Evolutionary conservation across 1,284 basidiomycete species (phyloP), one percentile per base, ranked within the genome.

Genomic region (Xerocomus minutiporus): DNA sequence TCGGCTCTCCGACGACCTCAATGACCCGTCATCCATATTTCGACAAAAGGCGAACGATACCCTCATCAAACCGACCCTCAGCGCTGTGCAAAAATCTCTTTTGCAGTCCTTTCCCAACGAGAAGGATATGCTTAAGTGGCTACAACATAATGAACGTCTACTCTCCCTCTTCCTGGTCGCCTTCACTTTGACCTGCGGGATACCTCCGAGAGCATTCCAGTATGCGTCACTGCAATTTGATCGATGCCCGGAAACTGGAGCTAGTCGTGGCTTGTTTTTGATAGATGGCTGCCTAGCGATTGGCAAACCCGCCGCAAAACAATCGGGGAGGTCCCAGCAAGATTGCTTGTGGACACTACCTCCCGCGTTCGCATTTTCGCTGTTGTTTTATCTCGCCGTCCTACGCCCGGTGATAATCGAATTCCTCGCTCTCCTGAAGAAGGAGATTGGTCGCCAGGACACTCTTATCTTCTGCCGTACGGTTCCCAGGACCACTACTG

Each of bases 271-370:
- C 8, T 6, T 55, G 0, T 55, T 55, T n/a, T 35, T 55, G 46
- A 55, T 55, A 8, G 42, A 48, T 20, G 46, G 51, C 3, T 11
- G 11, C 36, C 36, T 56, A 0, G 48, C 48, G 12, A 51, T 56
- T 12, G 53, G 40, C 1, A 56, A 48, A 23, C 53, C 53, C 11
- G 23, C 13, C 12, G 41, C 53, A 6, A 55, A 56, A 12, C 48
- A 51, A 5, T 15, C 28, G 20, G 26, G 36, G 1, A 12, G 17
- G 26, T 29, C 15, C 12, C 8, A 11, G 23, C 38, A 55, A 23
- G 20, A 54, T 23, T 54, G 46, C 31, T 15, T 55, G 9, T 55
- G 52, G 52, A 54, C 54, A n/a, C 8, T 55, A 5, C 42, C 52
- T 7, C 36, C 43, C 2, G 5, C 46, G 0, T 46, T 48, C 2